Percentiles rank a stretch among this genome's conserved stretches.
phyloP scores from a whole-genome alignment of 2,329 filamentous ascomycete genomes.

The Colletotrichum noveboracense region DNA sequence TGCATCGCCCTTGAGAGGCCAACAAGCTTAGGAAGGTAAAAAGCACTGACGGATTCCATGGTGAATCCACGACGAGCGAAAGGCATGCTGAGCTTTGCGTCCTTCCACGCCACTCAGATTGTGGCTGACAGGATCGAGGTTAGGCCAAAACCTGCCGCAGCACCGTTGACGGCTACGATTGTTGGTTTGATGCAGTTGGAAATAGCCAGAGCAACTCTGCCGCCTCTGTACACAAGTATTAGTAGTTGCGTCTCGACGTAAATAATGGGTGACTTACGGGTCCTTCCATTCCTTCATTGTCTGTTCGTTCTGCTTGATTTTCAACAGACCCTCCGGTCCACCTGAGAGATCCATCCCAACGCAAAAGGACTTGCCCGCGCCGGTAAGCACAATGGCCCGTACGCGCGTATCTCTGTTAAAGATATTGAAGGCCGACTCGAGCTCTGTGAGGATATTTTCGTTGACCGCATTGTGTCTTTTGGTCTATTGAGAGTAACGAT shows the following conservation, averaged over 20 bases:
- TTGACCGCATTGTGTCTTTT: not conserved
- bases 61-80: constrained; percentile 21
- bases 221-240: constrained; percentile 25
- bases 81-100: constrained; percentile 17
- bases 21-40: constrained; percentile 21
- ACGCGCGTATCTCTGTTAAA: not conserved
- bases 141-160: constrained; percentile 19
- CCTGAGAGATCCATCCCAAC: not conserved
- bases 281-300: not conserved
- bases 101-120: constrained; percentile 8
- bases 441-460: constrained; percentile 5
- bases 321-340: not conserved
- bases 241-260: not conserved
- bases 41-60: constrained; percentile 22
- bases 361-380: not conserved
- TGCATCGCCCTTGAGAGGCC: constrained; percentile 19
- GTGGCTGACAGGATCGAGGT: constrained; percentile 19
- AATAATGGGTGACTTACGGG: not conserved
- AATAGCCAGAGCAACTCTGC: not conserved
- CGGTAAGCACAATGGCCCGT: not conserved
- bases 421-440: not conserved
- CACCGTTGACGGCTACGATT: constrained; percentile 23
- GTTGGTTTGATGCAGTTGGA: constrained; percentile 23
- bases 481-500: not conserved
- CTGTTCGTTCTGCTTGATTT: not conserved